Evolutionary conservation across 495 filamentous ascomycete species (phyloP).

Genomic region (Hypoxylon intermedium): DNA sequence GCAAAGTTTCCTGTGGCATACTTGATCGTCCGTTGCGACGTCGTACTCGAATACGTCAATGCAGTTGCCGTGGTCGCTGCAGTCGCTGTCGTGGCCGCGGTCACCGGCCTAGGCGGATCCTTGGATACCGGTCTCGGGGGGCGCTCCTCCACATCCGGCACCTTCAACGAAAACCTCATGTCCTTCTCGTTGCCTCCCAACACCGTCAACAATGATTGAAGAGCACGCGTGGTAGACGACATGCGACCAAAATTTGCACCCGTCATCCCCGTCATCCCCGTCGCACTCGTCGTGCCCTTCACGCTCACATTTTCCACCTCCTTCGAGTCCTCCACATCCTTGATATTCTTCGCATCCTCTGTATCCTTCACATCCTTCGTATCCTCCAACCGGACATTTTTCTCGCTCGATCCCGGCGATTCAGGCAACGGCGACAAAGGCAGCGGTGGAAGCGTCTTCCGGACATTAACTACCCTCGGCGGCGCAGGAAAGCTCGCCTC

Average conservation of each 20-base stretch:
- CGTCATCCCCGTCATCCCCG: too few relatives aligned
- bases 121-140: slow-evolving; percentile 27
- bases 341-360: too few relatives aligned
- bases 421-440: slow-evolving; percentile 32
- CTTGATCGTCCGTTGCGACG: slow-evolving; percentile 51
- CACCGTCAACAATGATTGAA: slow-evolving; percentile 16
- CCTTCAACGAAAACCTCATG: slow-evolving; percentile 14
- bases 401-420: neutral
- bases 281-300: too few relatives aligned
- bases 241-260: neutral
- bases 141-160: slow-evolving; percentile 7
- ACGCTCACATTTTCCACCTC: too few relatives aligned
- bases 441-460: slow-evolving; percentile 40
- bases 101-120: slow-evolving; percentile 35
- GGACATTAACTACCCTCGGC: slow-evolving; percentile 21
- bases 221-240: slow-evolving; percentile 12
- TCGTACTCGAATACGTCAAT: slow-evolving; percentile 46
- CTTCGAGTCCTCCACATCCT: too few relatives aligned
- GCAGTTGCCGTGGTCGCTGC: slow-evolving; percentile 16
- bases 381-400: neutral
- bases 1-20: slow-evolving; percentile 54
- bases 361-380: neutral
- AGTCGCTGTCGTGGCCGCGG: slow-evolving; percentile 40
- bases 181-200: slow-evolving; percentile 10
- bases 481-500: slow-evolving; percentile 29